Evolutionary conservation across 2,329 filamentous ascomycete species (phyloP), one percentile per base, ranked within the genome.

Genomic region (Neonectria magnoliae): DNA sequence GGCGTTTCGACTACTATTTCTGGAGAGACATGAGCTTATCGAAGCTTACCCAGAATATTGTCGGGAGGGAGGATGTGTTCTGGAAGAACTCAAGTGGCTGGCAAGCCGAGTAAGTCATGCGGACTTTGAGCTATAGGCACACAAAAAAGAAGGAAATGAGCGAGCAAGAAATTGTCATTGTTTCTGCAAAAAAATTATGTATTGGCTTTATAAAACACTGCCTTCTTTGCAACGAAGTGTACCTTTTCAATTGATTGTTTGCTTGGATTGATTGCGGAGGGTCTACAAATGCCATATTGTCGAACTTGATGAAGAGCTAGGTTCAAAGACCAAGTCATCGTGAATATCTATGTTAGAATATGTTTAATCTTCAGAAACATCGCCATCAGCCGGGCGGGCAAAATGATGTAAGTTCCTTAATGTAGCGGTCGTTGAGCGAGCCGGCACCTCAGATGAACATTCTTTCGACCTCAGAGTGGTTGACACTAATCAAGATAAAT

Each of bases 71-170:
- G 18, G 20, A 51, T 27, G 27, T n/a, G 33, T 44, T 58, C 47
- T 50, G 56, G 56, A 58, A 52, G 45, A 44, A 51, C n/a, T 44
- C 47, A 58, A 25, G 33, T 22, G 38, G 45, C 16, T 18, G 29
- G n/a, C 9, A 22, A 20, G 16, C 27, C 47, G 10, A 29, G 14
- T 14, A 31, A 50, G 8, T 16, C 4, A 11, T 9, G 45, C 14
- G 20, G 14, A 22, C 29, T 20, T 20, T 13, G 27, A 31, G 47
- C 16, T 50, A 16, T n/a, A 13, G 27, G 27, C 9, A 18, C 25
- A 50, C 3, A 11, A 2, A 50, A 31, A 13, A 11, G 3, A 22
- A 13, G 16, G 16, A 18, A 22, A 38, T 1, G 33, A 5, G 33
- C 18, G 41, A 22, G 11, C 41, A 45, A 45, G 18, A 25, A 3